Base-by-base conservation (phyloP, 768 basidiomycete genomes). In the Calvatia gigantea region DNA sequence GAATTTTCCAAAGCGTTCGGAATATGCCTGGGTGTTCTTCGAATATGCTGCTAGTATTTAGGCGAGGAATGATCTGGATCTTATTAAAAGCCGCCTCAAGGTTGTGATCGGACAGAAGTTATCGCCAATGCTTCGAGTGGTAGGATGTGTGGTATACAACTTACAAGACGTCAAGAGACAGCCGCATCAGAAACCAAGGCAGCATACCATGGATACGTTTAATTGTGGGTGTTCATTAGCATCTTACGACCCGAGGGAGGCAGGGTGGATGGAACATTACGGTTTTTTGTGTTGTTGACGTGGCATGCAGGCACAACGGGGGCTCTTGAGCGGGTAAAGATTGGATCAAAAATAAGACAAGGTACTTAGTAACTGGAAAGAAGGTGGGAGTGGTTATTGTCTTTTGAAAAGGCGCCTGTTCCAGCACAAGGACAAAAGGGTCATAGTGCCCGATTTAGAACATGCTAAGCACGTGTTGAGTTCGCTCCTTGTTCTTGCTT, bases 371-470 rank as follows among this genome's bases (percentile, higher is more conserved):
- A 45, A 59, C 47, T 38, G 50, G 46, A 48, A 47, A 28, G 51
- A 23, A 29, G 17, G 62, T 59, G 66, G 39, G 49, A 60, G 58
- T 41, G 31, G 28, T 35, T 65, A 64, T 65, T 64, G 65, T 64
- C 29, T 55, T 56, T 45, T 43, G 21, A 49, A 31, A 46, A 29
- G 23, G 49, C 23, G 14, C 50, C 50, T 8, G n/a, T 28, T 45
- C 29, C 11, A 19, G 54, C 25, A 54, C 45, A 53, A 58, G 52
- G 60, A 63, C 60, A 63, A 61, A 61, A 62, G 57, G 48, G 54
- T 15, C 33, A 27, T 25, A 12, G 32, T 7, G 23, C 42, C 43
- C 28, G 15, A 55, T 41, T 25, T 32, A 45, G 54, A 27, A 27
- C 19, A 19, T n/a, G 31, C 43, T 42, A 54, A 29, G 27, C 54